Conservation (phyloP, 2,329 filamentous ascomycete species). For the Byssoonygena ceratinophila region DNA sequence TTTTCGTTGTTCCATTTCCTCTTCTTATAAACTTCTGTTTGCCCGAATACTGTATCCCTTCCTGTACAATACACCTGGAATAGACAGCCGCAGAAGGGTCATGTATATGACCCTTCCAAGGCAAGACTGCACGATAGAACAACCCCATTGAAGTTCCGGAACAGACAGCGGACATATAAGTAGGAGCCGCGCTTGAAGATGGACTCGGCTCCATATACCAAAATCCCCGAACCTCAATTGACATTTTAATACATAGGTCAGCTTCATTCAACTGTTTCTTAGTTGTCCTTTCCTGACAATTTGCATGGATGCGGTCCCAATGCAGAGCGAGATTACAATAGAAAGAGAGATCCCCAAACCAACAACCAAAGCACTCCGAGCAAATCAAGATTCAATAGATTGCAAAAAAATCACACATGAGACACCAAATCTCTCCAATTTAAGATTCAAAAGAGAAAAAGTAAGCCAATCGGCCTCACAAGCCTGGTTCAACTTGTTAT, state of each 20-base stretch:
- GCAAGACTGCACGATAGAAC: not conserved
- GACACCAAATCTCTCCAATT: not conserved
- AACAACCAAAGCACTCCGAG: not conserved
- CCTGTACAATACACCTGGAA: slow-evolving; percentile 3
- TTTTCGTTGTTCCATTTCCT: not conserved
- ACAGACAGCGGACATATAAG: not conserved
- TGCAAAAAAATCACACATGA: not conserved
- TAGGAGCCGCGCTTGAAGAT: too few species aligned
- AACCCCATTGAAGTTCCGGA: too few species aligned
- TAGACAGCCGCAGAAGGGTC: not conserved
- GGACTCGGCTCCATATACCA: not conserved
- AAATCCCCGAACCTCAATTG: not conserved
- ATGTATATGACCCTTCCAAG: not conserved
- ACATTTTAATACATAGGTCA: not conserved
- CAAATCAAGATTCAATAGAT: not conserved
- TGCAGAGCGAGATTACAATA: not conserved
- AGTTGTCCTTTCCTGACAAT: not conserved
- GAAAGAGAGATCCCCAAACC: not conserved
- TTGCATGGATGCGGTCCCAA: not conserved
- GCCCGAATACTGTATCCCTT: not conserved
- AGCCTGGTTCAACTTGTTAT: slow-evolving; percentile 1
- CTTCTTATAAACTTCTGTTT: not conserved
- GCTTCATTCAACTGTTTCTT: not conserved
- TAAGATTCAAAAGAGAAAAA: slow-evolving; percentile 1
- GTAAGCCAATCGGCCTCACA: not conserved